phyloP scores from a whole-genome alignment of 768 basidiomycete genomes.

The Tricholoma saponaceum region DNA sequence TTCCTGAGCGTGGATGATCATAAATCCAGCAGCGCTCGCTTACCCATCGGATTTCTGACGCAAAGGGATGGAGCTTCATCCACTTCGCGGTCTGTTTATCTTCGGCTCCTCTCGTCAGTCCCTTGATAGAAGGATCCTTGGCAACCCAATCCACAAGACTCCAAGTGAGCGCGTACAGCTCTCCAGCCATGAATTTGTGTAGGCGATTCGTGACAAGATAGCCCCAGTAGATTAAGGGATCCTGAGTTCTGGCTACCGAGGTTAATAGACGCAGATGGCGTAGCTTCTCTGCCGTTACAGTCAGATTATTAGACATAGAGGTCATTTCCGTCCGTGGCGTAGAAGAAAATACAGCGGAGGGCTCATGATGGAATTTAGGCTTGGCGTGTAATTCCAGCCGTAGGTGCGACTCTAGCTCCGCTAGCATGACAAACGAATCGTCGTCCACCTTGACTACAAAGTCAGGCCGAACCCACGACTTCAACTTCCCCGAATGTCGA shows the following conservation, averaged over 20 bases:
- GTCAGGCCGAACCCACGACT: constrained; percentile 82
- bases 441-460: constrained; percentile 95
- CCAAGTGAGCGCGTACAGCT: constrained; percentile 88
- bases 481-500: constrained; percentile 33
- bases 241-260: constrained; percentile 24
- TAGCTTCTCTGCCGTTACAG: not conserved
- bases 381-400: constrained; percentile 65
- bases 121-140: constrained; percentile 64
- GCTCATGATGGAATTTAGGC: constrained; percentile 20
- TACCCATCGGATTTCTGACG: constrained; percentile 78
- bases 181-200: constrained; percentile 92
- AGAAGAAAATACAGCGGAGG: constrained; percentile 10
- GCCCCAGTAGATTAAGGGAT: constrained; percentile 84
- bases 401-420: constrained; percentile 88
- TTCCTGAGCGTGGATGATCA: constrained; percentile 92
- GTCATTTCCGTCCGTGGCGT: constrained; percentile 6
- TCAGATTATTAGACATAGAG: not conserved
- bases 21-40: constrained; percentile 97
- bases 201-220: constrained; percentile 87
- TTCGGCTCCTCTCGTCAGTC: constrained; percentile 75
- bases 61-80: constrained; percentile 84
- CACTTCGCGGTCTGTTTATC: constrained; percentile 92
- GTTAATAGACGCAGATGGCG: not conserved
- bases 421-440: constrained; percentile 92
- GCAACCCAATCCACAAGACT: constrained; percentile 85